These are phyloP conservation scores for Cucurbita ficifolia DNA, from an alignment of 306 rosid species.

Conservation along the genomic window DNA sequence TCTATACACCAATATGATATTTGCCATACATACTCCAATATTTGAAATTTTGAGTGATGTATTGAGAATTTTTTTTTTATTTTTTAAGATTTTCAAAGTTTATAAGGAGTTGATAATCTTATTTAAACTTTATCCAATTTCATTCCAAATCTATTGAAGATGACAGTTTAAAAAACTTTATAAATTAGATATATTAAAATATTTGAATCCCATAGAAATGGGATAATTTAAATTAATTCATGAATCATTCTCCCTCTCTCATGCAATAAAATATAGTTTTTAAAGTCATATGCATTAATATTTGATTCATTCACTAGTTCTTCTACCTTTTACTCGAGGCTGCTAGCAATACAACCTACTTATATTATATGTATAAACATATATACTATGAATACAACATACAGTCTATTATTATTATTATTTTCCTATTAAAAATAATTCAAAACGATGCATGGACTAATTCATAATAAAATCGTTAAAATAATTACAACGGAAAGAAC, in stretches of 20 bases:
- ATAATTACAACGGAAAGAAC: too few relatives aligned
- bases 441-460: rapidly evolving
- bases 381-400: too few relatives aligned
- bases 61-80: not conserved
- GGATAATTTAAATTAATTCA: not conserved
- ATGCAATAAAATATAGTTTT: not conserved
- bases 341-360: too few relatives aligned
- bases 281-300: not conserved
- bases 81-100: not conserved
- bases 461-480: too few relatives aligned
- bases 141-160: not conserved
- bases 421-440: too few relatives aligned
- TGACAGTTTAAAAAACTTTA: not conserved
- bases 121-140: not conserved
- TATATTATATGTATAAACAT: too few relatives aligned
- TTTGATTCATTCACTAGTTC: not conserved
- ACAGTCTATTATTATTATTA: too few relatives aligned
- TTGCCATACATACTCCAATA: too few relatives aligned
- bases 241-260: not conserved
- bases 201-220: not conserved
- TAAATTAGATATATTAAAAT: not conserved
- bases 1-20: too few relatives aligned
- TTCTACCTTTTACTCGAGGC: too few relatives aligned
- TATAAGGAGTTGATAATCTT: not conserved
- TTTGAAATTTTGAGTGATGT: not conserved